Conservation (phyloP, 1,284 basidiomycete genomes). For the Erythrobasidium hasegawianum region DNA sequence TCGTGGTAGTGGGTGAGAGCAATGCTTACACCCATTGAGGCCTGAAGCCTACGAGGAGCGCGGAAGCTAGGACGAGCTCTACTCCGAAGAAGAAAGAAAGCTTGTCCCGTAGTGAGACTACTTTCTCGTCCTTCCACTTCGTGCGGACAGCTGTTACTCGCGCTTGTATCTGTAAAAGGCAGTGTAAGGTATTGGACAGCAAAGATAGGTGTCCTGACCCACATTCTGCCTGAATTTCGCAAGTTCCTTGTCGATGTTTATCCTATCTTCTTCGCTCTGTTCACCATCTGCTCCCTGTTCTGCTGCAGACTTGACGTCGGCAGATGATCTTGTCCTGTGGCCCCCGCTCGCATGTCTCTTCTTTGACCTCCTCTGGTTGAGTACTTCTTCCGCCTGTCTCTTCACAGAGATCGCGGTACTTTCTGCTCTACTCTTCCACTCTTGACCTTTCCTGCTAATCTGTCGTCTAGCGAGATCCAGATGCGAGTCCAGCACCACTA, state of each 20-base stretch:
- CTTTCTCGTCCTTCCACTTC: conserved; percentile 46
- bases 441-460: conserved; percentile 35
- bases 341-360: conserved; percentile 7
- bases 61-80: conserved; percentile 44
- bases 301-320: not conserved
- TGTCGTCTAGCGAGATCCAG: conserved; percentile 40
- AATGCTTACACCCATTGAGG: conserved; percentile 33
- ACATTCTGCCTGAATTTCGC: conserved; percentile 20
- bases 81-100: conserved; percentile 47
- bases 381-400: conserved; percentile 27
- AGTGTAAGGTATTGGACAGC: not conserved
- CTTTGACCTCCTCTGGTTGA: conserved; percentile 18
- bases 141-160: conserved; percentile 38
- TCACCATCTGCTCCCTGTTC: too few relatives aligned
- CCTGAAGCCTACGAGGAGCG: conserved; percentile 45
- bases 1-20: not conserved
- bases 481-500: conserved; percentile 43
- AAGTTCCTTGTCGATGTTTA: conserved; percentile 24
- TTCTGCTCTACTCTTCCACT: conserved; percentile 24
- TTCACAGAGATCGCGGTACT: conserved; percentile 23
- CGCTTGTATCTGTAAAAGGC: conserved; percentile 27
- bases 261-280: conserved; percentile 5
- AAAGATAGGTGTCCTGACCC: not conserved
- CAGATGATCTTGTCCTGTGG: not conserved
- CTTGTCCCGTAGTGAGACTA: conserved; percentile 44